These are phyloP conservation scores for Chaetomiaceae sp. DNA, from an alignment of 2,329 filamentous ascomycete genomes.

Conservation along the genomic window DNA sequence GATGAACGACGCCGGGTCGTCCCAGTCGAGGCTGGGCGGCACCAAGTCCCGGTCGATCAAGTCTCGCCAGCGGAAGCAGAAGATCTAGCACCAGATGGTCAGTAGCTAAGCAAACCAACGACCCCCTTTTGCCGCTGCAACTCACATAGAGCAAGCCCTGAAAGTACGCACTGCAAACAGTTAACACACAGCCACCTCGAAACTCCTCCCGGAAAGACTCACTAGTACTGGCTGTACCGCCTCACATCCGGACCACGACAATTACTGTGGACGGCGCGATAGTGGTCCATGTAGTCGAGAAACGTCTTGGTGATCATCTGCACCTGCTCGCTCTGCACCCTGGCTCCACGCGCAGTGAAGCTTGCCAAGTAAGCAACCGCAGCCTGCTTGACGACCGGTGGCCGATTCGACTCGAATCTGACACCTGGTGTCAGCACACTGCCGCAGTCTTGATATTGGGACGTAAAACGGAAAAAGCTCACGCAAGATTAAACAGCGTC, in stretches of 20 bases:
- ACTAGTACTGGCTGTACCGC: conserved; percentile 78
- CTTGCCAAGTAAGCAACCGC: conserved; percentile 82
- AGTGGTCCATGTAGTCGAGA: conserved; percentile 68
- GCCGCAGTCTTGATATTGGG: too few species aligned
- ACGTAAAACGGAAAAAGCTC: background rate
- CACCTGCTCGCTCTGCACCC: conserved; percentile 72
- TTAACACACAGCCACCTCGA: background rate
- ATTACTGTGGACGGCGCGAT: conserved; percentile 67
- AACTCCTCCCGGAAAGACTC: background rate
- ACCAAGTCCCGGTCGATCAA: conserved; percentile 58
- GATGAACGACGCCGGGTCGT: conserved; percentile 56
- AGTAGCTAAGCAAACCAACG: background rate
- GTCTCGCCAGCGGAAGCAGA: conserved; percentile 97
- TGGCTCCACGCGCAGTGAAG: conserved; percentile 85
- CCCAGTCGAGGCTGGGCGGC: conserved; percentile 56
- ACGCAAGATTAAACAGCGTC: conserved; percentile 67
- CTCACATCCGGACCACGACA: conserved; percentile 83
- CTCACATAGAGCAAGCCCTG: conserved; percentile 74
- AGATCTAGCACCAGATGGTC: conserved; percentile 47
- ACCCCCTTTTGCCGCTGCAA: background rate
- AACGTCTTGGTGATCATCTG: conserved; percentile 77
- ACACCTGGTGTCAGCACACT: conserved; percentile 1
- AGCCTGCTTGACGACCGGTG: conserved; percentile 72
- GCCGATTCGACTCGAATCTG: conserved; percentile 58
- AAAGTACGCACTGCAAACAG: conserved; percentile 53